Conservation (phyloP, 1,139 yeast species). For the Blastobotrys proliferans region DNA sequence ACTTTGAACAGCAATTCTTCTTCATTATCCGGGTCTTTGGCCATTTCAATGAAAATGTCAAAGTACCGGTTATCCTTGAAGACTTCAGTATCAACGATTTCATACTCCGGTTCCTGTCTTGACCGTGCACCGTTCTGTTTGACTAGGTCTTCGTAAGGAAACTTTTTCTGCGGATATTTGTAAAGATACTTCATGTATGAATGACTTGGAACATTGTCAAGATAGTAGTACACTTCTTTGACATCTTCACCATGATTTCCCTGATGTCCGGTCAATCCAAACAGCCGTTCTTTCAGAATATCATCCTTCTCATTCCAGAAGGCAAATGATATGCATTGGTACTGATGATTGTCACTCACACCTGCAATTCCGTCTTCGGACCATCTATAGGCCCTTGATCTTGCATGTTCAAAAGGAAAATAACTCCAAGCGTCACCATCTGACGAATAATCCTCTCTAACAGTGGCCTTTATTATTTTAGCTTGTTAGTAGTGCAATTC, state of each 20-base stretch:
- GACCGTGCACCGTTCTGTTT: conserved; percentile 63
- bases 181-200: conserved; percentile 89
- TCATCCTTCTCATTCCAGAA: conserved; percentile 92
- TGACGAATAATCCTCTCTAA: conserved; percentile 81
- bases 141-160: conserved; percentile 76
- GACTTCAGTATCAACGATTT: conserved; percentile 69
- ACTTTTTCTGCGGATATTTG: conserved; percentile 84
- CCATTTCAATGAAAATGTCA: conserved; percentile 89
- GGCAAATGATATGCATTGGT: conserved; percentile 72
- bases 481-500: background rate
- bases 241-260: conserved; percentile 98
- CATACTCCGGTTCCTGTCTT: conserved; percentile 65
- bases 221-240: conserved; percentile 75
- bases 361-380: conserved; percentile 97
- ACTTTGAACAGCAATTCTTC: conserved; percentile 78
- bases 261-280: conserved; percentile 88
- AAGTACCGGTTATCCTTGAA: conserved; percentile 80
- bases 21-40: conserved; percentile 78
- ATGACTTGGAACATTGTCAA: conserved; percentile 92
- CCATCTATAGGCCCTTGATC: conserved; percentile 86
- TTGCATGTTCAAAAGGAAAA: conserved; percentile 85
- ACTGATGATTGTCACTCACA: conserved; percentile 79
- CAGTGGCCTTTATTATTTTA: conserved; percentile 52
- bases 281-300: conserved; percentile 79
- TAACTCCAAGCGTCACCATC: conserved; percentile 92